Evolutionary conservation across 441 rosid genomes (phyloP).

Genomic region (Raphanus hybrid): DNA sequence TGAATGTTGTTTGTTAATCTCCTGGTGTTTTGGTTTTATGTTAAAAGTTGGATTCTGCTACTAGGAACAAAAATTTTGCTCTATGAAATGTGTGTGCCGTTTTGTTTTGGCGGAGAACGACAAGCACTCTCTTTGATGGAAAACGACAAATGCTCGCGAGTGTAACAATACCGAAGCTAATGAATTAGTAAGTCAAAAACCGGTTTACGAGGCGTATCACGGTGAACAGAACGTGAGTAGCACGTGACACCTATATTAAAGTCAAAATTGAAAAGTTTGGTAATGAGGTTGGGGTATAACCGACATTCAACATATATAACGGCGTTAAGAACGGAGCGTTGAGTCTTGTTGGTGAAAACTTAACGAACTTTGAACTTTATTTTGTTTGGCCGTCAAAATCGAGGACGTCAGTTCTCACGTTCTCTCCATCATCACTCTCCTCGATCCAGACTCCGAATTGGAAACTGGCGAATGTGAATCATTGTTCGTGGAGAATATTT

Average conservation of each 20-base stretch:
- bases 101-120: not conserved
- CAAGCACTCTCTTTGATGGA: not conserved
- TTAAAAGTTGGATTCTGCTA: not conserved
- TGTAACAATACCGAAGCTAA: not conserved
- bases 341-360: not conserved
- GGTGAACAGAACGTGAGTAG: constrained; percentile 10
- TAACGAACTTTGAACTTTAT: constrained; percentile 24
- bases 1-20: constrained; percentile 41
- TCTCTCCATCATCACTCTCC: constrained; percentile 17
- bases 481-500: constrained; percentile 2
- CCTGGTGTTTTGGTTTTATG: constrained; percentile 30
- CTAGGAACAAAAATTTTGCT: not conserved
- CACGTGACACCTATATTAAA: constrained; percentile 13
- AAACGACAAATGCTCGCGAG: not conserved
- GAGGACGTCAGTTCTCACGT: constrained; percentile 22
- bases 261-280: not conserved
- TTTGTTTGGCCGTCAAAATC: constrained; percentile 26
- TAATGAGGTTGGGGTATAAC: constrained; percentile 11
- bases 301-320: constrained; percentile 2
- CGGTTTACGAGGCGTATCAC: not conserved
- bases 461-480: constrained; percentile 14
- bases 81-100: constrained; percentile 15
- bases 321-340: constrained; percentile 29
- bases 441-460: constrained; percentile 22
- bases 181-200: not conserved